Percentiles rank a stretch among this genome's conserved stretches.
These are phyloP conservation scores for Cryptococcus neoformans DNA, from an alignment of 1,284 basidiomycete genomes.

Conservation along the genomic window DNA sequence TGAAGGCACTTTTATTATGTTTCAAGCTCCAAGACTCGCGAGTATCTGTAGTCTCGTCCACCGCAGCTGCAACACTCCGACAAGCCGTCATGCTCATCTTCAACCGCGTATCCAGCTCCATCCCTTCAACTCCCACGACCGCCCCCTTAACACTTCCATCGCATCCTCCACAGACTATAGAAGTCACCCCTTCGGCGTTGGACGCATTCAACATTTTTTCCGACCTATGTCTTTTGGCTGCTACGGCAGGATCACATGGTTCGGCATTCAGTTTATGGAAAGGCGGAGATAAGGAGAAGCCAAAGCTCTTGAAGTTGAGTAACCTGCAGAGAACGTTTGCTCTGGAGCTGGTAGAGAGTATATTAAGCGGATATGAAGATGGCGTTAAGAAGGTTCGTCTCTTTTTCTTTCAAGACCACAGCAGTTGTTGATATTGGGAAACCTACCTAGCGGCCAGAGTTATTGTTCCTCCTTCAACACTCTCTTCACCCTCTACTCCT, in stretches of 20 bases:
- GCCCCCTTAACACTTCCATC: constrained; percentile 50
- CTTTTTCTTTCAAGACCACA: background rate
- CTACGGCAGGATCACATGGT: constrained; percentile 12
- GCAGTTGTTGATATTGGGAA: background rate
- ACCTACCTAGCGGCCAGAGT: constrained; percentile 65
- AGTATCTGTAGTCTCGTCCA: constrained; percentile 94
- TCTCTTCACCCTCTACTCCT: constrained; percentile 88
- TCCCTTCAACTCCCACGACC: constrained; percentile 3
- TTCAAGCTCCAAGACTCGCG: constrained; percentile 94
- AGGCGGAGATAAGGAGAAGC: constrained; percentile 58
- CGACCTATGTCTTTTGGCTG: constrained; percentile 82
- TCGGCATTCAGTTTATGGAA: constrained; percentile 31
- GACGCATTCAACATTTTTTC: constrained; percentile 88
- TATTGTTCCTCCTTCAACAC: constrained; percentile 77
- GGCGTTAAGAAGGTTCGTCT: constrained; percentile 71
- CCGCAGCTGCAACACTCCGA: constrained; percentile 91
- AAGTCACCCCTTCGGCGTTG: constrained; percentile 71
- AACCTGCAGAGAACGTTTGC: constrained; percentile 89
- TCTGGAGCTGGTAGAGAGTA: constrained; percentile 93
- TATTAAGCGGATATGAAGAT: constrained; percentile 88
- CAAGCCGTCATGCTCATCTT: constrained; percentile 98
- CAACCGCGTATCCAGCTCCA: constrained; percentile 66
- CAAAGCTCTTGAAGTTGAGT: constrained; percentile 79
- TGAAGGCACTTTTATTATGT: constrained; percentile 79
- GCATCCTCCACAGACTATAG: constrained; percentile 54